phyloP scores from a whole-genome alignment of 2,329 filamentous ascomycete genomes.

The Elsinoe batatas region DNA sequence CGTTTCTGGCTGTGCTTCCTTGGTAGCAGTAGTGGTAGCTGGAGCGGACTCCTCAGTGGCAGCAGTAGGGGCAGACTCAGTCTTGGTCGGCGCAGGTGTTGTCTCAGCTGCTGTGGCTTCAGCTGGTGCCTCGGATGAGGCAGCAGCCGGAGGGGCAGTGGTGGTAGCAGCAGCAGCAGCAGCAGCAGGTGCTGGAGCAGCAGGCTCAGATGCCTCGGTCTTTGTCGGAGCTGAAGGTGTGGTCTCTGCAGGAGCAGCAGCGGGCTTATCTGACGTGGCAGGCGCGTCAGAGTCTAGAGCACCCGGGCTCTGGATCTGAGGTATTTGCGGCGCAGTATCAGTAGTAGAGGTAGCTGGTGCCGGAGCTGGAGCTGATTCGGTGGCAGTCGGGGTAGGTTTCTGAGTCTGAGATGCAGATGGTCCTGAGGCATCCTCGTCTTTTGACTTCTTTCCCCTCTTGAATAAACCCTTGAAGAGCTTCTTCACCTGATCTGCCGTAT shows the following conservation, averaged over 20 bases:
- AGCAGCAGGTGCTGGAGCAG: constrained; percentile 11
- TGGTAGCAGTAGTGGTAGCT: not conserved
- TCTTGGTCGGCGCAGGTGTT: constrained; percentile 2
- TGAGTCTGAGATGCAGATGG: constrained; percentile 10
- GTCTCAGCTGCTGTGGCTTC: constrained; percentile 5
- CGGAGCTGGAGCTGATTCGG: not conserved
- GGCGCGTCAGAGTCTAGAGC: constrained; percentile 1
- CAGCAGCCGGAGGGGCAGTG: not conserved
- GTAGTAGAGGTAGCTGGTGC: not conserved
- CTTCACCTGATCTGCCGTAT: constrained; percentile 21
- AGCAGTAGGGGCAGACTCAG: not conserved
- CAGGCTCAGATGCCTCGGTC: constrained; percentile 13
- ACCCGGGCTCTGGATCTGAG: constrained; percentile 10
- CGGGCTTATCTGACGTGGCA: constrained; percentile 7
- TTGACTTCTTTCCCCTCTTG: constrained; percentile 18
- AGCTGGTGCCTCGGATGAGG: not conserved
- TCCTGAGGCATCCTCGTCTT: constrained; percentile 10
- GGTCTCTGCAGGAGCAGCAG: constrained; percentile 4
- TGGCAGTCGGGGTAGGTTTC: constrained; percentile 11
- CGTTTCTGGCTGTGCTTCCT: constrained; percentile 1
- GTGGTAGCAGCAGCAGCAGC: not conserved
- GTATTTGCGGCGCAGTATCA: constrained; percentile 8
- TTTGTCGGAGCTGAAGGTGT: constrained; percentile 14
- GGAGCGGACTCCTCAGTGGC: not conserved
- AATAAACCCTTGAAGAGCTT: constrained; percentile 23